phyloP scores from a whole-genome alignment of 371 early-diverging fungal genomes.

The Zychaea mexicana region DNA sequence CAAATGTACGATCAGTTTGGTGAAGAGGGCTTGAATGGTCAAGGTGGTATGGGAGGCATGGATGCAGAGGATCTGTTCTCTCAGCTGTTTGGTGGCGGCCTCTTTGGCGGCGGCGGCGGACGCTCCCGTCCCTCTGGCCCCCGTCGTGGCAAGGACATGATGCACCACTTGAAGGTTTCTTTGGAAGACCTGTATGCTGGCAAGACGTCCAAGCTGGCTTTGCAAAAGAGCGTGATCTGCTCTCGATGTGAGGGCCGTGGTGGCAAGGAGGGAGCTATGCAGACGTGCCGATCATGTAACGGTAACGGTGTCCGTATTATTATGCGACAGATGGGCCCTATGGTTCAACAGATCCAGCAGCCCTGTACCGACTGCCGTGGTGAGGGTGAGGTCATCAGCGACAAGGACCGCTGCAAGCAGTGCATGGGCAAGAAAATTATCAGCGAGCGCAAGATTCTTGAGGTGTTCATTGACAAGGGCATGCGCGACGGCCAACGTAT shows the following conservation, averaged over 20 bases:
- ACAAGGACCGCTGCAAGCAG: slow-evolving; percentile 81
- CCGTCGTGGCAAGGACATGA: slow-evolving; percentile 77
- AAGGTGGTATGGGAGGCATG: slow-evolving; percentile 57
- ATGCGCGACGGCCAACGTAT: slow-evolving; percentile 96
- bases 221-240: slow-evolving; percentile 87
- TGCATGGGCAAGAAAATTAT: slow-evolving; percentile 88
- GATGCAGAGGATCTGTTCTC: slow-evolving; percentile 89
- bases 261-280: slow-evolving; percentile 70
- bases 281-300: slow-evolving; percentile 77
- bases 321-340: slow-evolving; percentile 94
- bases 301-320: slow-evolving; percentile 88
- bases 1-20: slow-evolving; percentile 81
- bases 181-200: slow-evolving; percentile 97
- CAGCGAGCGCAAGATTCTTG: slow-evolving; percentile 81
- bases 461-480: slow-evolving; percentile 89
- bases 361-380: slow-evolving; percentile 90
- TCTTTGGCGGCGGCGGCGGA: slow-evolving; percentile 68
- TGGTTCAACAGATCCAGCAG: slow-evolving; percentile 97
- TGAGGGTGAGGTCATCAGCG: slow-evolving; percentile 85
- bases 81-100: slow-evolving; percentile 79
- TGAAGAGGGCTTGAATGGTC: slow-evolving; percentile 83
- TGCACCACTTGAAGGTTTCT: slow-evolving; percentile 83
- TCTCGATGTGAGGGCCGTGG: slow-evolving; percentile 82
- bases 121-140: slow-evolving; percentile 60
- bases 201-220: slow-evolving; percentile 87